These are phyloP conservation scores for Gonium pectorale DNA, from an alignment of 139 green algal species.

Conservation along the genomic window DNA sequence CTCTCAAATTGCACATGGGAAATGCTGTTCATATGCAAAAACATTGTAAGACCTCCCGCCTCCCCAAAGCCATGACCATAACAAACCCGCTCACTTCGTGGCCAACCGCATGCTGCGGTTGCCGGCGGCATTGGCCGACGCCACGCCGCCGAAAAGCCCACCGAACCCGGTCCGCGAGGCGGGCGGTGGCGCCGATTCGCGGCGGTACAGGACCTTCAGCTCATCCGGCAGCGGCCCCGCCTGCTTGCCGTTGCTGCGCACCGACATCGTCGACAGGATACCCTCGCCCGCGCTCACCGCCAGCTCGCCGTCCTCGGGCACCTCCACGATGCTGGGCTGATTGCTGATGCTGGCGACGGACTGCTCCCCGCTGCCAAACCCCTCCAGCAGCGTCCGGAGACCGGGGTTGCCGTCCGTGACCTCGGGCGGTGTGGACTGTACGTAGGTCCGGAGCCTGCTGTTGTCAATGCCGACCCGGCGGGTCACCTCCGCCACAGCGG, in stretches of 20 bases:
- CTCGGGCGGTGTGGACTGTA: slow-evolving; percentile 32
- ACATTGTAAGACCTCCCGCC: too few species aligned
- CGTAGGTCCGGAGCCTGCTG: slow-evolving; percentile 42
- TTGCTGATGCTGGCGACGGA: background rate
- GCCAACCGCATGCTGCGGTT: too few species aligned
- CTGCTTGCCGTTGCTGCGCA: background rate
- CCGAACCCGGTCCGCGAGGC: too few species aligned
- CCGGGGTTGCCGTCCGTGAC: slow-evolving; percentile 26
- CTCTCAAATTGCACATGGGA: too few species aligned
- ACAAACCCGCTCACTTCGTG: too few species aligned
- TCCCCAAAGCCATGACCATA: too few species aligned
- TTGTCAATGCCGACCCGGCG: slow-evolving; percentile 60
- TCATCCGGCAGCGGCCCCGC: background rate
- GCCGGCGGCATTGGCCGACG: too few species aligned
- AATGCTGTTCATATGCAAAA: too few species aligned
- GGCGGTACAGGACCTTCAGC: slow-evolving; percentile 12
- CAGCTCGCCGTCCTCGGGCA: background rate
- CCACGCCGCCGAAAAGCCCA: too few species aligned
- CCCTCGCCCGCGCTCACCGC: background rate
- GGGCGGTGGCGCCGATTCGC: background rate
- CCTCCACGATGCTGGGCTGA: slow-evolving; percentile 5
- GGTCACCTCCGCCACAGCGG: slow-evolving; percentile 52
- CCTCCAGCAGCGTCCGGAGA: slow-evolving; percentile 21
- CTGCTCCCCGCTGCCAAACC: background rate
- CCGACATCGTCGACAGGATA: background rate